A percentile compares a stretch with the other conserved stretches of the same genome.
phyloP scores from a whole-genome alignment of 2,329 filamentous ascomycete genomes.

The Colletotrichum somersetense region DNA sequence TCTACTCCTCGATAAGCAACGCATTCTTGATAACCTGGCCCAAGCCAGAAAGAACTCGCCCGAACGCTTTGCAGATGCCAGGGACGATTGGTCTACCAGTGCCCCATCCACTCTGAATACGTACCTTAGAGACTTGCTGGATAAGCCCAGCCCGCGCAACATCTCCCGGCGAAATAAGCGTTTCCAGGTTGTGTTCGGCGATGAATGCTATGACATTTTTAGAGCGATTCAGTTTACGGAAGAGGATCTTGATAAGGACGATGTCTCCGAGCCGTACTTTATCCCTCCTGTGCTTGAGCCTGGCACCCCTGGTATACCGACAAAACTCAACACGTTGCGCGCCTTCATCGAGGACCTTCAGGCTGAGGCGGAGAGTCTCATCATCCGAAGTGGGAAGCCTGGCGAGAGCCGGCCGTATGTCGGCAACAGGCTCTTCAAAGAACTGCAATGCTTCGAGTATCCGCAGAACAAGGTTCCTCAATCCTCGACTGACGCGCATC shows the following conservation, averaged over 20 bases:
- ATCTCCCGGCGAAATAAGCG: constrained; percentile 70
- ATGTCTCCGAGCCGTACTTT: constrained; percentile 55
- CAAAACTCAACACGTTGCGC: constrained; percentile 56
- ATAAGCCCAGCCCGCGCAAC: constrained; percentile 52
- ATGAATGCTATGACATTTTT: constrained; percentile 63
- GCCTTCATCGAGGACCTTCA: constrained; percentile 64
- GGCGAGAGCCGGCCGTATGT: constrained; percentile 18
- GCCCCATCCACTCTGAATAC: constrained; percentile 61
- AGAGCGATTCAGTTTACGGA: constrained; percentile 63
- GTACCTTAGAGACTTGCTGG: constrained; percentile 64
- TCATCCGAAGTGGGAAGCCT: constrained; percentile 45
- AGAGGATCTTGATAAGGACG: constrained; percentile 52
- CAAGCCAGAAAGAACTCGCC: constrained; percentile 60
- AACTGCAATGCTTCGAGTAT: constrained; percentile 40
- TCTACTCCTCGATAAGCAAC: constrained; percentile 59
- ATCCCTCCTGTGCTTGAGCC: constrained; percentile 50
- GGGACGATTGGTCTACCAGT: constrained; percentile 55
- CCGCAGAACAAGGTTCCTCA: constrained; percentile 24
- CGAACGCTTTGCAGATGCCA: constrained; percentile 59
- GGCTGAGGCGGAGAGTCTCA: constrained; percentile 61
- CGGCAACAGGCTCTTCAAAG: constrained; percentile 26
- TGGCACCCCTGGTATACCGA: constrained; percentile 49
- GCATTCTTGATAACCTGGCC: constrained; percentile 57
- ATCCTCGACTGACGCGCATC: constrained; percentile 21
- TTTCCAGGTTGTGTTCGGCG: constrained; percentile 66